A percentile compares a stretch with the other conserved stretches of the same genome.
Conservation (phyloP, 306 rosid genomes). For the Gastrolobium bilobum region DNA sequence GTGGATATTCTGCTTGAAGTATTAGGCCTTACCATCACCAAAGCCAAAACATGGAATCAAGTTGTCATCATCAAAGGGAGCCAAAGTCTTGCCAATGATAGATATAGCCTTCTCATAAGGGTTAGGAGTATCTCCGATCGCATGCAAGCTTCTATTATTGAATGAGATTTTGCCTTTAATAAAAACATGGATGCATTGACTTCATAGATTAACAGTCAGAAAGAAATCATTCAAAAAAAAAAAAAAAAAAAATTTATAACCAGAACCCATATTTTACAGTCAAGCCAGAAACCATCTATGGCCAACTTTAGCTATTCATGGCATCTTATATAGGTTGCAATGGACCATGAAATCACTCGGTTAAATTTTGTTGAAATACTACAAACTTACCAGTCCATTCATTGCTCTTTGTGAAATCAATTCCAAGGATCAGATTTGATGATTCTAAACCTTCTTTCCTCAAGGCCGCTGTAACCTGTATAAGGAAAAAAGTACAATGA, state of each 20-base stretch:
- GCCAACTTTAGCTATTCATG: slow-evolving; percentile 4
- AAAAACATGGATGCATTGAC: slow-evolving; percentile 46
- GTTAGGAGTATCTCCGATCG: slow-evolving; percentile 75
- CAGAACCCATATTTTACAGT: not conserved
- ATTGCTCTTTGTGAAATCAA: slow-evolving; percentile 95
- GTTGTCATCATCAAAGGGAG: slow-evolving; percentile 95
- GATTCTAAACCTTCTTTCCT: slow-evolving; percentile 89
- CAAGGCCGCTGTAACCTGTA: slow-evolving; percentile 75
- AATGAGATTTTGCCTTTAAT: slow-evolving; percentile 79
- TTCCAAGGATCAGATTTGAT: slow-evolving; percentile 89
- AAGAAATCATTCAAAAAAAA: slow-evolving; percentile 14
- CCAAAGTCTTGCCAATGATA: slow-evolving; percentile 84
- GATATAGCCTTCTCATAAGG: slow-evolving; percentile 91
- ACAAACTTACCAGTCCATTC: slow-evolving; percentile 86
- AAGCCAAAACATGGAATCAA: slow-evolving; percentile 97
- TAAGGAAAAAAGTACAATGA: slow-evolving; percentile 7
- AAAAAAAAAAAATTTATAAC: not conserved
- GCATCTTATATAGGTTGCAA: not conserved
- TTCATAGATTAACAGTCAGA: slow-evolving; percentile 31
- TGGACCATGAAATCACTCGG: not conserved
- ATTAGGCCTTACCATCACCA: slow-evolving; percentile 76
- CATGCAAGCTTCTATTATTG: slow-evolving; percentile 79
- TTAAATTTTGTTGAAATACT: slow-evolving; percentile 28
- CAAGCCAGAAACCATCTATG: slow-evolving; percentile 23
- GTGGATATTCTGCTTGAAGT: slow-evolving; percentile 26